phyloP scores from a whole-genome alignment of 2,329 filamentous ascomycete species.

The Stenocarpella maydis region DNA sequence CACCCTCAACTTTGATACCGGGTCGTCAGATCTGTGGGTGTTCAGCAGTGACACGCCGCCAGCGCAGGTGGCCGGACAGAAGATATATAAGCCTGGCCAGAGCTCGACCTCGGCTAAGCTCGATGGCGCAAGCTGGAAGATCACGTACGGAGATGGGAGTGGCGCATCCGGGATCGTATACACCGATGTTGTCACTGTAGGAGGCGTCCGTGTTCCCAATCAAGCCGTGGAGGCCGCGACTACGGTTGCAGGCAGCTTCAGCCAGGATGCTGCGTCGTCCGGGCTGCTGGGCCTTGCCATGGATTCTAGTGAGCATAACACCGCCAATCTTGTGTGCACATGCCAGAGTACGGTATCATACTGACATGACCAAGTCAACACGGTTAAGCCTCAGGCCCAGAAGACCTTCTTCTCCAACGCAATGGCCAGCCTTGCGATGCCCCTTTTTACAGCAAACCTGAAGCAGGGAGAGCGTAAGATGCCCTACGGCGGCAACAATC shows the following conservation, averaged over 20 bases:
- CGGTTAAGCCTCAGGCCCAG: constrained; percentile 40
- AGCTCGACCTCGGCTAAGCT: constrained; percentile 50
- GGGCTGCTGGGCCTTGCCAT: constrained; percentile 69
- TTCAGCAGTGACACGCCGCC: constrained; percentile 64
- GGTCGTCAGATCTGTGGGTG: constrained; percentile 74
- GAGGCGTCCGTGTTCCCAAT: constrained; percentile 62
- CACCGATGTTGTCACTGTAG: constrained; percentile 68
- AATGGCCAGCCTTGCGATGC: constrained; percentile 41
- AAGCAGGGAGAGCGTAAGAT: constrained; percentile 46
- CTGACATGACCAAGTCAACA: neutral
- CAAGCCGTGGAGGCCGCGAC: constrained; percentile 72
- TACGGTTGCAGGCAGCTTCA: constrained; percentile 57
- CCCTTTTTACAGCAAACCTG: constrained; percentile 47
- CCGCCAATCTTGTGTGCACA: too few species aligned
- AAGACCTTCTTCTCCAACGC: constrained; percentile 54
- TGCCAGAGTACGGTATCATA: too few species aligned
- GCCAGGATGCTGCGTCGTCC: constrained; percentile 42
- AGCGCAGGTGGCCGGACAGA: constrained; percentile 58
- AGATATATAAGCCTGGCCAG: constrained; percentile 60
- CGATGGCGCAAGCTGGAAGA: constrained; percentile 57
- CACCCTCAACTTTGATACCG: constrained; percentile 73
- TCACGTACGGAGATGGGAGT: constrained; percentile 71
- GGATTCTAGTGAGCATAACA: constrained; percentile 58
- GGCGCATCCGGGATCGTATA: constrained; percentile 69
- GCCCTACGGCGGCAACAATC: constrained; percentile 51